A percentile compares a stretch with the other conserved stretches of the same genome.
Conservation (phyloP, 83 land plant species). For the Larix sibirica region DNA sequence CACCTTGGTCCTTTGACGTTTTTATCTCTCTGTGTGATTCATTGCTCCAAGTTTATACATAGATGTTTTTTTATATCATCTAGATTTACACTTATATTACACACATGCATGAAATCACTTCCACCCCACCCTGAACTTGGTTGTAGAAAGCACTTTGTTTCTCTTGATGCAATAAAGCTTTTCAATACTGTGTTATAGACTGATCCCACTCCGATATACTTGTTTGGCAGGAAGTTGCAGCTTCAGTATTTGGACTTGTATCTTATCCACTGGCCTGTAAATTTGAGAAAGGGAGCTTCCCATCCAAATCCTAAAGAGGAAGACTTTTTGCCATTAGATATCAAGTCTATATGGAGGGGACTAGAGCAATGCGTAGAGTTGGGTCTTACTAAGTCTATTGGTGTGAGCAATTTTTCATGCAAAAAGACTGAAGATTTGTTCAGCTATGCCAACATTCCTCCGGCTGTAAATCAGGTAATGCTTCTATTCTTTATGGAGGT, state of each 20-base stretch:
- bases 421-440: slow-evolving; percentile 46
- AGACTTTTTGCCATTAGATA: slow-evolving; percentile 23
- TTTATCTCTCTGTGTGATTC: no score
- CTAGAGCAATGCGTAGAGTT: slow-evolving; percentile 41
- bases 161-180: no score
- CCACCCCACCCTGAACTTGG: no score
- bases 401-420: slow-evolving; percentile 61
- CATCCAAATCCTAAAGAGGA: slow-evolving; percentile 16
- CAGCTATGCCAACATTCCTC: slow-evolving; percentile 33
- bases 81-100: no score
- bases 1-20: no score
- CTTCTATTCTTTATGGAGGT: not conserved
- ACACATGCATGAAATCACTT: no score
- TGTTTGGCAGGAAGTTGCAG: slow-evolving; percentile 20
- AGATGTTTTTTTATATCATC: no score
- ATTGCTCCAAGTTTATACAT: no score
- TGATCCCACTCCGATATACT: not conserved
- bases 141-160: no score
- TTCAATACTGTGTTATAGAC: no score
- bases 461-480: slow-evolving; percentile 64
- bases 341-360: slow-evolving; percentile 19
- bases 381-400: slow-evolving; percentile 60
- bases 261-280: slow-evolving; percentile 35
- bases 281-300: slow-evolving; percentile 8
- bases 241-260: slow-evolving; percentile 32